Base-by-base conservation (phyloP, 2,329 filamentous ascomycete genomes). In the Fusarium piperis region DNA sequence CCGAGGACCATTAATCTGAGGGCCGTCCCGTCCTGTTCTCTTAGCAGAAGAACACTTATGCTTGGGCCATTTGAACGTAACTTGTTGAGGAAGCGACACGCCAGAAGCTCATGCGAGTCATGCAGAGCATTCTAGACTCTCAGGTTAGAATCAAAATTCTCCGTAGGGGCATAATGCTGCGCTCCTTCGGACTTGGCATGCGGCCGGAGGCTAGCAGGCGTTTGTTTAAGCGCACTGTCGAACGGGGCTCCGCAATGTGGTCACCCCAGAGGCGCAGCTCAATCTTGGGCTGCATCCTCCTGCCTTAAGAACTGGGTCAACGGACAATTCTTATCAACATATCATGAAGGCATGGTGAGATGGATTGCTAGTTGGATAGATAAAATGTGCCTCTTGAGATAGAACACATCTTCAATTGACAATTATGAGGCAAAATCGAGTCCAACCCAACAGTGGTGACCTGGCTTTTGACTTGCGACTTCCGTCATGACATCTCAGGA, bases 301-400 rank as follows among this genome's bases (percentile, higher is more conserved):
- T 12, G 7, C 2, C 8, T 16, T 9, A n/a, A 28, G 6, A 48
- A n/a, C 23, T 28, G 10, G 46, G n/a, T 9, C 15, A 4, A 13
- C 20, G n/a, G 23, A 2, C 13, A 32, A 15, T n/a, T 28, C 41
- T 46, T 9, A 16, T 32, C 10, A 23, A 33, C n/a, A 20, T 15
- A 12, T 15, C 10, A n/a, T 26, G 13, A 35, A n/a, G 12, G 10
- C 3, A 20, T 18, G 26, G 13, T 4, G 23, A 23, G 18, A 28
- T 9, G 9, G 26, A 3, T 10, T 26, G 26, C 3, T 38, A 13
- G 35, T 6, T 20, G n/a, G 55, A 5, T 13, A 15, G 15, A 18
- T 20, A 51, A 38, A 36, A 12, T 5, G 26, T 44, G 35, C 57
- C 56, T 38, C 41, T 10, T 51, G 57, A 51, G 41, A 59, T 20